Base-by-base conservation (phyloP, 2,329 filamentous ascomycete species). In the Sporothrix sp. region DNA sequence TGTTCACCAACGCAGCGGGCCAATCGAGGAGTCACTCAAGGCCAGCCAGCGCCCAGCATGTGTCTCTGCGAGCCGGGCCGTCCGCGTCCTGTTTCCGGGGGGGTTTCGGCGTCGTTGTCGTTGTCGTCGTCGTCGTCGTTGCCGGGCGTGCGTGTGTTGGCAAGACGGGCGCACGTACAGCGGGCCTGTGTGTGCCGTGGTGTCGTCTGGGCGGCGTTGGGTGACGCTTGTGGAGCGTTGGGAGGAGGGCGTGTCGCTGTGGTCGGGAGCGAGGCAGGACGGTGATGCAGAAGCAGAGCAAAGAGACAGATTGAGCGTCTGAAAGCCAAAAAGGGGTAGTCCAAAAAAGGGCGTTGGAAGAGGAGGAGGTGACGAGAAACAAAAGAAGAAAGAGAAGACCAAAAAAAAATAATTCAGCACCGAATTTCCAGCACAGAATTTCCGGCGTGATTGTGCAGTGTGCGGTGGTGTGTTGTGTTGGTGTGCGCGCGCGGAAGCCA, bases 361-460 rank as follows among this genome's bases (percentile, higher is more conserved):
- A 23, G 18, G 16, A 38, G 13, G 28, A 32, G n/a, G 16, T 13
- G 35, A 30, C 39, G 33, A 36, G 28, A 43, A 28, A 23, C 16
- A 35, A 44, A 16, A 44, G 32, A 23, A 44, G 32, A 47, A 47
- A 38, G 38, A 28, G 35, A 35, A 43, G 16, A 47, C 32, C 47
- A 33, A 35, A 50, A 28, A 39, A 38, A 50, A 52, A 44, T 45
- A 52, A n/a, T n/a, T 25, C 27, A 52, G 48, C 47, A 51, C n/a
- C n/a, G n/a, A n/a, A n/a, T n/a, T 46, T 28, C 20, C 16, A 48
- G 36, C 35, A 53, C 40, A 33, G 43, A 50, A 46, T 51, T 50
- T 50, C 52, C 48, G 50, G 52, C 46, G 52, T 52, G 53, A 40
- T 39, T 48, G 33, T 52, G 44, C 44, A 18, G 28, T 38, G 48